Percentiles rank a stretch among this genome's conserved stretches.
phyloP scores from a whole-genome alignment of 2,329 filamentous ascomycete species.

The Sarocladium kiliense region DNA sequence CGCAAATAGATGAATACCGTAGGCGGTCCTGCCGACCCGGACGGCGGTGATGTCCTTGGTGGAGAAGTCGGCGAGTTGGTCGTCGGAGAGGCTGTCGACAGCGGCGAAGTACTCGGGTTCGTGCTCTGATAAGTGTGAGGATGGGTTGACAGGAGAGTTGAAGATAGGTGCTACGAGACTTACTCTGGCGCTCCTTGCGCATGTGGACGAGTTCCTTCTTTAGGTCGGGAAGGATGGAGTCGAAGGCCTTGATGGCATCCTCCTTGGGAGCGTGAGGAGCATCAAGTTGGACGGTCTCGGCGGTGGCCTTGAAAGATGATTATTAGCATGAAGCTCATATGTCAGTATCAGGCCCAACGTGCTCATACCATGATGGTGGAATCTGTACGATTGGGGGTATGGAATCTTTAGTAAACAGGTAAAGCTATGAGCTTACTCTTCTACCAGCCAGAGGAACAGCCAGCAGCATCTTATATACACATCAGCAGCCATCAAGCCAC shows the following conservation, averaged over 20 bases:
- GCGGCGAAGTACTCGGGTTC: conserved; percentile 51
- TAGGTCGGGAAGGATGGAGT: conserved; percentile 43
- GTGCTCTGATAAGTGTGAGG: conserved; percentile 35
- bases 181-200: conserved; percentile 41
- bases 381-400: neutral
- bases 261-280: conserved; percentile 42
- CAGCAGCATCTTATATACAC: too few relatives aligned
- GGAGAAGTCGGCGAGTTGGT: conserved; percentile 81
- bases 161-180: too few relatives aligned
- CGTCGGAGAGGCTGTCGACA: conserved; percentile 46
- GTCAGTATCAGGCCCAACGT: neutral
- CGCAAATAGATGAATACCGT: conserved; percentile 71
- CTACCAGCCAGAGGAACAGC: neutral
- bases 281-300: conserved; percentile 47
- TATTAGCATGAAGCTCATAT: neutral
- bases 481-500: neutral
- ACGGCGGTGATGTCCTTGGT: conserved; percentile 83
- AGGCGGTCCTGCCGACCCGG: conserved; percentile 82
- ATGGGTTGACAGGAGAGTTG: too few relatives aligned
- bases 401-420: neutral
- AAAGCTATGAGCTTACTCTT: neutral
- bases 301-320: conserved; percentile 35
- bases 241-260: conserved; percentile 45
- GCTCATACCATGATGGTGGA: neutral
- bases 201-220: conserved; percentile 45